Conservation (phyloP, 202 grass and related monocot species). For the Elaeis oleifera region DNA sequence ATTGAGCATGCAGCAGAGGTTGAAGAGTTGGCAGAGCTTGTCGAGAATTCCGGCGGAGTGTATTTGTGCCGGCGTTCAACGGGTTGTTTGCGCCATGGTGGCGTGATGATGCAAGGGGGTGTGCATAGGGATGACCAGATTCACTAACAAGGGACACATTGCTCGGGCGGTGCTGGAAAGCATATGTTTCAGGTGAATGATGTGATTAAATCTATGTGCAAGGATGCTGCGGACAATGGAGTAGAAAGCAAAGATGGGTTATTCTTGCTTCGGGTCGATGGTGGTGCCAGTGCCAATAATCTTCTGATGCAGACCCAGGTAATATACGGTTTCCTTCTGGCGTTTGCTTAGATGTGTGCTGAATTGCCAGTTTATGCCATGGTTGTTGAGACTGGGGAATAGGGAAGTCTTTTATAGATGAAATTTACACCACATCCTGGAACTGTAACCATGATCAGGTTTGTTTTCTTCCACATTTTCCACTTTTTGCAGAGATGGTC, state of each 20-base stretch:
- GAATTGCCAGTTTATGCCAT: too few species aligned
- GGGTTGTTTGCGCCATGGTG: constrained; percentile 94
- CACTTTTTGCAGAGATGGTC: too few species aligned
- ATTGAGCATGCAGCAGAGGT: constrained; percentile 51
- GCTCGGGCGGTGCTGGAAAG: constrained; percentile 77
- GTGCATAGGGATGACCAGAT: constrained; percentile 73
- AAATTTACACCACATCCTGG: too few species aligned
- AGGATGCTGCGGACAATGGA: constrained; percentile 55
- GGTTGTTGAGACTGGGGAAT: too few species aligned
- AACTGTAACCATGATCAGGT: too few species aligned
- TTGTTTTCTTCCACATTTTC: too few species aligned
- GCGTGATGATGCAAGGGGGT: constrained; percentile 73
- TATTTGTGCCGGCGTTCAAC: constrained; percentile 88
- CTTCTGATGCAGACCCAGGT: constrained; percentile 97
- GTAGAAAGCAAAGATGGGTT: constrained; percentile 35
- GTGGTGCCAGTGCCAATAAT: constrained; percentile 74
- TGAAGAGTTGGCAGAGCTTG: constrained; percentile 51
- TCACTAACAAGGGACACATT: constrained; percentile 70
- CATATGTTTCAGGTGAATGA: constrained; percentile 95
- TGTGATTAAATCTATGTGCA: constrained; percentile 79
- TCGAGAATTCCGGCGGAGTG: constrained; percentile 60
- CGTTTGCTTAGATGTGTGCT: neutral
- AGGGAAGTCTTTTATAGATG: too few species aligned
- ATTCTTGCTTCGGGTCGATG: constrained; percentile 78
- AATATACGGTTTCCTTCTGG: neutral